Conservation (phyloP, 2,329 filamentous ascomycete genomes). For the Lecanicillium sp. region DNA sequence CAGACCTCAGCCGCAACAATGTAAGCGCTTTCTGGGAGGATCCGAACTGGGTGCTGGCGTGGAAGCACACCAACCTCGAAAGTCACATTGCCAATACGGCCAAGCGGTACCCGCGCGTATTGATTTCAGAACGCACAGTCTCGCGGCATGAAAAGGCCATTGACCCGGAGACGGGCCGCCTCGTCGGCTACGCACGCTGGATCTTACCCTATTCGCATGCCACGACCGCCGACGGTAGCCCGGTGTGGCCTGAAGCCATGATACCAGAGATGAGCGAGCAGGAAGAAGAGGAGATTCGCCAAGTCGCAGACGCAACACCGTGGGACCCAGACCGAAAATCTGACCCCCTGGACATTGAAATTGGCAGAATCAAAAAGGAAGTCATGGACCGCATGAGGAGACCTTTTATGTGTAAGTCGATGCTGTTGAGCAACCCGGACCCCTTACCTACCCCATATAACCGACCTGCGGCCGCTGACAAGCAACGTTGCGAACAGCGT, state of each 20-base stretch:
- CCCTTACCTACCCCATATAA: background rate
- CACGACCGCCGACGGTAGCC: constrained; percentile 1
- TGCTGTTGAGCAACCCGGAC: too few species aligned
- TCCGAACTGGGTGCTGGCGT: constrained; percentile 14
- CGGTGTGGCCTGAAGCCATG: constrained; percentile 9
- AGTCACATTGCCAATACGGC: background rate
- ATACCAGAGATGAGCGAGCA: constrained; percentile 8
- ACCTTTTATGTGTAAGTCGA: constrained; percentile 9
- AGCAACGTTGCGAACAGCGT: constrained; percentile 11
- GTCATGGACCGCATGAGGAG: constrained; percentile 3
- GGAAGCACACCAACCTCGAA: constrained; percentile 2
- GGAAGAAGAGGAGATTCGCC: constrained; percentile 6
- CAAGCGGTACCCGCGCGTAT: background rate
- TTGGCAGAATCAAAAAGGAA: constrained; percentile 6
- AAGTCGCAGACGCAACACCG: constrained; percentile 7
- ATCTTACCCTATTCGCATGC: constrained; percentile 11
- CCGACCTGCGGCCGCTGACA: too few species aligned
- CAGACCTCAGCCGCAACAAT: constrained; percentile 16
- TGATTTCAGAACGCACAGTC: constrained; percentile 11
- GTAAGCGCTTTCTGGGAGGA: constrained; percentile 18
- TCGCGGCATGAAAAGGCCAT: constrained; percentile 15
- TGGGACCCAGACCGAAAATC: constrained; percentile 9
- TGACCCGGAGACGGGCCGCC: constrained; percentile 13
- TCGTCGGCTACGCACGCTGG: constrained; percentile 18
- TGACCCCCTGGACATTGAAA: constrained; percentile 1